These are phyloP conservation scores for Teunomyces atbi DNA, from an alignment of 805 yeast species.

Conservation along the genomic window DNA sequence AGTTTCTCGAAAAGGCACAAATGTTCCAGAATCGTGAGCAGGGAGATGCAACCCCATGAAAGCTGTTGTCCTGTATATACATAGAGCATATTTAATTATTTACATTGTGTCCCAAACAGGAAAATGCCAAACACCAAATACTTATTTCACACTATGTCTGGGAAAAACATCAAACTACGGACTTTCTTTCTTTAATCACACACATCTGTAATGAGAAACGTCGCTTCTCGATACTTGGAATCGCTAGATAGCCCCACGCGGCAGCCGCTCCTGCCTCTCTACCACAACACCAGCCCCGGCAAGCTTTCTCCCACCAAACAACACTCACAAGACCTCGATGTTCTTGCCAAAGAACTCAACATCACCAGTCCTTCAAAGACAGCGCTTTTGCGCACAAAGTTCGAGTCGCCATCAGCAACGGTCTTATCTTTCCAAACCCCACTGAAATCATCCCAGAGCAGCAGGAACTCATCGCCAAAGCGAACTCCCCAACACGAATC, in stretches of 20 bases:
- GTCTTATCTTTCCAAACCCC: conserved; percentile 41
- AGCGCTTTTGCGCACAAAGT: conserved; percentile 29
- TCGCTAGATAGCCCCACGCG: conserved; percentile 27
- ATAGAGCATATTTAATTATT: background rate
- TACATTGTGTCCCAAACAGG: conserved; percentile 3
- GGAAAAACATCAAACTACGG: too few species aligned
- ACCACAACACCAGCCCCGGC: conserved; percentile 17
- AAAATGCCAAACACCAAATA: conserved; percentile 1
- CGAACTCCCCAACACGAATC: background rate
- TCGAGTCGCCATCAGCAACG: conserved; percentile 43
- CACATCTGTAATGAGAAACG: conserved; percentile 16
- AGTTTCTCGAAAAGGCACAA: conserved; percentile 22
- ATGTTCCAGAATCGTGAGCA: conserved; percentile 2
- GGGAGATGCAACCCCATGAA: conserved; percentile 1
- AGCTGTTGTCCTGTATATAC: background rate
- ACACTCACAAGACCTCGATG: conserved; percentile 31
- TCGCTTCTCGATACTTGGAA: conserved; percentile 37
- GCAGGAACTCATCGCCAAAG: conserved; percentile 15
- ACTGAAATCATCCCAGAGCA: conserved; percentile 19
- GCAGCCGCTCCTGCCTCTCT: conserved; percentile 30
- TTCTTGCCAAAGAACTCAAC: conserved; percentile 36
- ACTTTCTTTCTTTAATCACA: background rate
- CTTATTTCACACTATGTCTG: background rate
- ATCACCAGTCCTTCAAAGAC: conserved; percentile 24
- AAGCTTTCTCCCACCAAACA: background rate